These are phyloP conservation scores for Syzygium aqueum DNA, from an alignment of 345 rosid species.

Conservation along the genomic window DNA sequence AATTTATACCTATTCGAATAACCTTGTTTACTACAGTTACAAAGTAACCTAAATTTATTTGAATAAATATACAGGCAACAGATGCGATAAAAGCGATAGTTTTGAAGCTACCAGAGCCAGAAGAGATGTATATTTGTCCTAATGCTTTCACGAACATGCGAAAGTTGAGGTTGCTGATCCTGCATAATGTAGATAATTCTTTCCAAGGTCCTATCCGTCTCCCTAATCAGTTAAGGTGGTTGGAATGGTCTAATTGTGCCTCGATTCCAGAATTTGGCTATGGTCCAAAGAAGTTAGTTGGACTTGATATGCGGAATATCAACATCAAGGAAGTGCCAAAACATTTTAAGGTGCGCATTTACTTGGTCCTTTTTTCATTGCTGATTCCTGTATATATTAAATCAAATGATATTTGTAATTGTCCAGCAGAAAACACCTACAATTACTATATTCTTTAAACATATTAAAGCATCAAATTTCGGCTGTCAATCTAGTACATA, in stretches of 20 bases:
- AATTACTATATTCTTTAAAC: not conserved
- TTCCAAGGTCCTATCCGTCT: not conserved
- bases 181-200: not conserved
- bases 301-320: not conserved
- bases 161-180: not conserved
- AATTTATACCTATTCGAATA: not conserved
- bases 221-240: slow-evolving; percentile 1
- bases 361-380: not conserved
- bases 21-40: no score
- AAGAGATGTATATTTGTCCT: not conserved
- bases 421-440: not conserved
- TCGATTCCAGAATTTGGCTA: not conserved
- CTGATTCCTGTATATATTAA: not conserved
- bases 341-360: not conserved
- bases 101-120: not conserved
- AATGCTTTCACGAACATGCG: not conserved
- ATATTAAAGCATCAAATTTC: not conserved
- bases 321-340: not conserved
- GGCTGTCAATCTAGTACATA: no score
- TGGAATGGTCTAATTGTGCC: slow-evolving; percentile 2
- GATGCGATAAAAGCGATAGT: not conserved
- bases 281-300: not conserved
- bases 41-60: not conserved
- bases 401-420: not conserved
- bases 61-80: not conserved